These are phyloP conservation scores for Xerocomus potaroensis DNA, from an alignment of 768 basidiomycete genomes.

Conservation along the genomic window DNA sequence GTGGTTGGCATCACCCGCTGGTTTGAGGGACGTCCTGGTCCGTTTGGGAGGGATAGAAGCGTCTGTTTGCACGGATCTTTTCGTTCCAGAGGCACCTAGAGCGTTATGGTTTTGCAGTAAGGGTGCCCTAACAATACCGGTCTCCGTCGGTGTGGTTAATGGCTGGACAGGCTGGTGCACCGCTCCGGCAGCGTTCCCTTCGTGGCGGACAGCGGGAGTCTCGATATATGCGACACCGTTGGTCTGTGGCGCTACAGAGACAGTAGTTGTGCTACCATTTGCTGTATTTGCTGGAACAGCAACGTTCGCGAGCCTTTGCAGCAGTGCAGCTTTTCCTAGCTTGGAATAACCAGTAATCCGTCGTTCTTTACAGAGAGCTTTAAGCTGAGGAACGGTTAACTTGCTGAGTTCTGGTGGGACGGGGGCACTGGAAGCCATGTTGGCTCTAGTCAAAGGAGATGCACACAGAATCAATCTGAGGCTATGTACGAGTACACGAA, in stretches of 20 bases:
- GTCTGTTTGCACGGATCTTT: constrained; percentile 21
- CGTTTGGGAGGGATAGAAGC: constrained; percentile 13
- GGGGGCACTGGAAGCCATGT: no score
- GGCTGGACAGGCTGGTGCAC: neutral
- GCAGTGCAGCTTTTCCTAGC: constrained; percentile 52
- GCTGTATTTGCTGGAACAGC: neutral
- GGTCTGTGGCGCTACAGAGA: neutral
- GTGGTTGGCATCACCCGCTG: neutral
- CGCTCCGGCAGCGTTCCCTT: neutral
- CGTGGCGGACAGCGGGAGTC: no score
- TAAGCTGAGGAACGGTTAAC: constrained; percentile 61
- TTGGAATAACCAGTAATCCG: constrained; percentile 64
- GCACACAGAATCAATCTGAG: neutral
- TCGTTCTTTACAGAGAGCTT: constrained; percentile 61
- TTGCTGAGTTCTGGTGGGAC: constrained; percentile 24
- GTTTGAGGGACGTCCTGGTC: constrained; percentile 2
- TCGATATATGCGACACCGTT: neutral
- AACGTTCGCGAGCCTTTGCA: constrained; percentile 40
- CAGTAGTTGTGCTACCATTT: neutral
- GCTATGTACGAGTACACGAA: neutral
- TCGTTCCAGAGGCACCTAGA: constrained; percentile 7
- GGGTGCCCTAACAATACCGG: no score
- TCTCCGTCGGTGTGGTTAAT: neutral
- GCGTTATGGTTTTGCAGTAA: neutral
- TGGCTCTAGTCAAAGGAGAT: no score